phyloP scores from a whole-genome alignment of 139 green algal species.

The Chlorella vulgaris region DNA sequence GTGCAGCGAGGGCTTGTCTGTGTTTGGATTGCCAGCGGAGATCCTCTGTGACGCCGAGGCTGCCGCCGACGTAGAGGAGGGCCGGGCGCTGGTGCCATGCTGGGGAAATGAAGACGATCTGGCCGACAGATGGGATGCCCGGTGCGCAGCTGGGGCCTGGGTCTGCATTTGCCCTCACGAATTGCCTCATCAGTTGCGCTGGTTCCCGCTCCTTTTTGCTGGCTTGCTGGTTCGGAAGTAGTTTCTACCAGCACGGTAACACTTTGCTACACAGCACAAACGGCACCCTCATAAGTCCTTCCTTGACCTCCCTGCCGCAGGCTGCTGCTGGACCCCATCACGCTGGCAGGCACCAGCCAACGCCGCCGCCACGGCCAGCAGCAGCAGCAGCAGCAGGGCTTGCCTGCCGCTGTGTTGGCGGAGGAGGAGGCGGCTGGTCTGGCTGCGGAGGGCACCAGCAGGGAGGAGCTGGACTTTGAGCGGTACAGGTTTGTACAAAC shows the following conservation, averaged over 20 bases:
- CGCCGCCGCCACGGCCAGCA: neutral
- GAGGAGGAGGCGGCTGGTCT: constrained; percentile 1
- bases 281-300: neutral
- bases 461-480: constrained; percentile 13
- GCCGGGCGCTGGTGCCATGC: neutral
- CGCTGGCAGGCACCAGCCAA: neutral
- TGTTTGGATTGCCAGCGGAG: constrained; percentile 17
- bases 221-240: too few relatives aligned
- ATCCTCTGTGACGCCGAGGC: neutral
- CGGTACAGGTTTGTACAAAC: neutral
- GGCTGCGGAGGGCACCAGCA: neutral
- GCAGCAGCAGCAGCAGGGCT: neutral
- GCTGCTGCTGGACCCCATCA: constrained; percentile 8
- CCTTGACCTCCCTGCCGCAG: neutral
- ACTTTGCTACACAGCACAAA: neutral
- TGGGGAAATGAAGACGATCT: neutral
- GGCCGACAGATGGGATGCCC: neutral
- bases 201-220: too few relatives aligned
- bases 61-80: constrained; percentile 2
- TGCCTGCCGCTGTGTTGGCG: too few relatives aligned
- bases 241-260: too few relatives aligned
- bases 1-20: constrained; percentile 13
- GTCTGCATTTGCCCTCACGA: too few relatives aligned
- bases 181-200: too few relatives aligned
- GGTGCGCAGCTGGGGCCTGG: neutral